phyloP scores from a whole-genome alignment of 2,329 filamentous ascomycete species.

The Acephala macrosclerotiorum region DNA sequence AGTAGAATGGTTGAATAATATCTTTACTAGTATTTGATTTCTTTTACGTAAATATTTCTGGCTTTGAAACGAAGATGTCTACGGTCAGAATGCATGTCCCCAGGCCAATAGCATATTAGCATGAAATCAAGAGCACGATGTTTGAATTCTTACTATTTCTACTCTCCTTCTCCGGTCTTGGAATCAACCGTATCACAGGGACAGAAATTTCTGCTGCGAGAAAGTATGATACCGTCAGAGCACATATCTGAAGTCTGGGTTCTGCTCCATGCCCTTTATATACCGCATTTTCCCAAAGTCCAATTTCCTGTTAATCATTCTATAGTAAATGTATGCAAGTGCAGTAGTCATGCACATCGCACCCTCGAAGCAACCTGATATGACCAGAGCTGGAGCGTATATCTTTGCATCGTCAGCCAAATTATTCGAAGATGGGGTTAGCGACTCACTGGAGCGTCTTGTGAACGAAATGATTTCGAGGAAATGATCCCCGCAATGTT shows the following conservation, averaged over 20 bases:
- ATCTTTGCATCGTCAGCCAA: constrained; percentile 44
- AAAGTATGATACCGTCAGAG: background rate
- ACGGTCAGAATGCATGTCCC: no score
- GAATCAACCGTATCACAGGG: background rate
- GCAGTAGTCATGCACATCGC: constrained; percentile 16
- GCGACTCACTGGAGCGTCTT: constrained; percentile 60
- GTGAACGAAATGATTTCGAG: constrained; percentile 69
- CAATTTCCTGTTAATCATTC: constrained; percentile 14
- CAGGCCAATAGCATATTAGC: no score
- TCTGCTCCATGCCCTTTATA: constrained; percentile 18
- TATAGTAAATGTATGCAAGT: constrained; percentile 16
- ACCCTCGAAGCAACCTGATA: constrained; percentile 16
- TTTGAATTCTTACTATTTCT: background rate
- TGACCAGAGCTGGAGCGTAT: constrained; percentile 69
- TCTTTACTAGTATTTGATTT: no score
- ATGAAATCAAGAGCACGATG: no score
- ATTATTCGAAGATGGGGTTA: no score
- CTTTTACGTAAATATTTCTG: no score
- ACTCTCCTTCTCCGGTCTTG: background rate
- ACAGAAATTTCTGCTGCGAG: background rate
- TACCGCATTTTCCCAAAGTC: constrained; percentile 15
- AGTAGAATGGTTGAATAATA: no score
- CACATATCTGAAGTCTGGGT: constrained; percentile 20
- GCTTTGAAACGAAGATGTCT: no score
- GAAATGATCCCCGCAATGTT: constrained; percentile 73